Evolutionary conservation across 768 basidiomycete genomes (phyloP), one percentile per base, ranked within the genome.

Genomic region (Rhodotorula babjevae): DNA sequence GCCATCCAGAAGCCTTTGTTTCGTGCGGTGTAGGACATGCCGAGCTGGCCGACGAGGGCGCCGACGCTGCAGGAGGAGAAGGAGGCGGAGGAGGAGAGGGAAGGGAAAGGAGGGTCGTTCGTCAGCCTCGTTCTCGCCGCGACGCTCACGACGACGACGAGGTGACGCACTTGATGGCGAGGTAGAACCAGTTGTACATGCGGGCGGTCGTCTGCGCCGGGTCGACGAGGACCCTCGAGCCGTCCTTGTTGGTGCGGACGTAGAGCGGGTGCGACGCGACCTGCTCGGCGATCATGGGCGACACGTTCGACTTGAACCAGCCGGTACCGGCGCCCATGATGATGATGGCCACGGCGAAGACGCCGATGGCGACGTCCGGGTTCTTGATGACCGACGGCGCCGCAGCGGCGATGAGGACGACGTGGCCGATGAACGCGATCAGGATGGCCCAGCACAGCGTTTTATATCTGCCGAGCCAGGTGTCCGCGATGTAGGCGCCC

Each of bases 281-380:
- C 77, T 91, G 90, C 79, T 91, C 90, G 14, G 90, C 90, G 33
- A 91, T 84, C 74, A 92, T 82, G 3, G 90, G 90, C 0, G 87
- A 88, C 72, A 91, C 87, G 79, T 90, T 91, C 3, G 87, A 81
- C 81, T 91, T 90, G 85, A 91, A 89, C 33, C 55, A 33, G 56
- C 67, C 67, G 1, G 72, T 65, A 10, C 56, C 53, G 29, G 80
- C 19, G 61, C 79, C 77, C 71, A 78, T 75, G 67, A 90, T 81
- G 65, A 91, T 78, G 63, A 91, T 81, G 0, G 88, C 87, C 50
- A 88, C 73, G 31, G 84, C 50, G 25, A 23, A 25, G 25, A 52
- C 23, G 50, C 23, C 50, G 50, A 52, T 46, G 12, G 44, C 80
- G 11, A 81, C 77, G 59, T 84, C 77, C 2, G 82, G 78, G 36